Conservation (phyloP, 305 asterid genomes). For the Ruellia speciosa region DNA sequence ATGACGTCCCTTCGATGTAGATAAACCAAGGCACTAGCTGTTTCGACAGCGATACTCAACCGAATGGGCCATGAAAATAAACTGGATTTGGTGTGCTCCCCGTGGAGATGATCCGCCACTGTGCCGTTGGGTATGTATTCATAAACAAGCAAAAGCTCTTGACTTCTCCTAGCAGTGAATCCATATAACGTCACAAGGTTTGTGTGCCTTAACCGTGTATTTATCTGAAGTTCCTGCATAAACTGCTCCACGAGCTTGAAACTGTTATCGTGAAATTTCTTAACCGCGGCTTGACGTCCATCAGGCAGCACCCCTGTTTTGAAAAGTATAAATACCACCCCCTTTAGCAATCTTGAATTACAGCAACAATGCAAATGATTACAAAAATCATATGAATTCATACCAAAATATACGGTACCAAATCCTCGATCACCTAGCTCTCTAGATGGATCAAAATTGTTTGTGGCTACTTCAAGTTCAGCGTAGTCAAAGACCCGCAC, state of each 20-base stretch:
- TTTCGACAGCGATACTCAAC: constrained; percentile 56
- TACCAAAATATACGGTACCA: constrained; percentile 21
- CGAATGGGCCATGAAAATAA: constrained; percentile 69
- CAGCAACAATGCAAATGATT: neutral
- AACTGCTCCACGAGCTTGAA: constrained; percentile 81
- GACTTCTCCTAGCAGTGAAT: constrained; percentile 73
- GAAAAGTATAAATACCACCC: too few relatives aligned
- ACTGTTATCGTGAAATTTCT: constrained; percentile 68
- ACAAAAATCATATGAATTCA: neutral
- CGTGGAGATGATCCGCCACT: constrained; percentile 76
- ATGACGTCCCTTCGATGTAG: constrained; percentile 57
- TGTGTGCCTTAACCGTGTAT: constrained; percentile 49
- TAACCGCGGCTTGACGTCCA: constrained; percentile 68
- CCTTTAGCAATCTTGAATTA: too few relatives aligned
- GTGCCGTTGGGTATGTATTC: constrained; percentile 76
- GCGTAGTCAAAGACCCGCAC: constrained; percentile 37
- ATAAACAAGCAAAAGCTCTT: constrained; percentile 60
- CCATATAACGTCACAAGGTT: constrained; percentile 66
- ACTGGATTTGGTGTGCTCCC: constrained; percentile 48
- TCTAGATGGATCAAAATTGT: constrained; percentile 34
- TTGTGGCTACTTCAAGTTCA: constrained; percentile 45
- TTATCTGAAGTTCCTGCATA: constrained; percentile 67
- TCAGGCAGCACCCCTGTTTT: constrained; percentile 50
- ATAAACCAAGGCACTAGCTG: constrained; percentile 66
- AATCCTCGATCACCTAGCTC: constrained; percentile 67